Percentiles rank a stretch among this genome's conserved stretches.
Conservation (phyloP, 495 filamentous ascomycete species). For the Trichocladium antarcticum region DNA sequence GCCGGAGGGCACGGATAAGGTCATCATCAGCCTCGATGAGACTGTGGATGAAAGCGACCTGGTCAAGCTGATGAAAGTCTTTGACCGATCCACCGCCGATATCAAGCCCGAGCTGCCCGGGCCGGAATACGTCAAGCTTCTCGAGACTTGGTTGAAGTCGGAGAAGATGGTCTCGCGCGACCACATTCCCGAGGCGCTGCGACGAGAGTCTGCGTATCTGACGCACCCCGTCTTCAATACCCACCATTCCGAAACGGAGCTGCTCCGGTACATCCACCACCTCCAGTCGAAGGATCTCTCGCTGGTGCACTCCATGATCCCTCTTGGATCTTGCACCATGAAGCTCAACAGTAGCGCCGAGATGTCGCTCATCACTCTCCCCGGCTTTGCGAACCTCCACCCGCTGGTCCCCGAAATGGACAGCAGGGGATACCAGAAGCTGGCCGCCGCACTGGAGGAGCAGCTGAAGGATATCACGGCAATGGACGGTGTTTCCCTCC, state of each 20-base stretch:
- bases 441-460: slow-evolving; percentile 61
- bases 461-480: slow-evolving; percentile 83
- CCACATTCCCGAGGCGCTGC: slow-evolving; percentile 49
- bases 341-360: slow-evolving; percentile 95
- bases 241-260: slow-evolving; percentile 92
- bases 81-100: slow-evolving; percentile 7
- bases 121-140: no score
- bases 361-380: slow-evolving; percentile 72
- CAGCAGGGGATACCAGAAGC: slow-evolving; percentile 53
- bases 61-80: slow-evolving; percentile 19
- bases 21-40: slow-evolving; percentile 37
- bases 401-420: slow-evolving; percentile 57
- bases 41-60: slow-evolving; percentile 26
- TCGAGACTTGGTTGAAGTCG: no score
- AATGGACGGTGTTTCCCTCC: slow-evolving; percentile 80
- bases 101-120: slow-evolving; percentile 3
- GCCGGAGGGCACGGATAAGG: slow-evolving; percentile 11
- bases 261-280: slow-evolving; percentile 90
- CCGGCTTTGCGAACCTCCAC: slow-evolving; percentile 77
- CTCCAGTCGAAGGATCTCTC: slow-evolving; percentile 94
- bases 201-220: slow-evolving; percentile 64
- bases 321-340: slow-evolving; percentile 98
- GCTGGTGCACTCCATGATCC: slow-evolving; percentile 95
- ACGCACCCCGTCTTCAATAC: slow-evolving; percentile 95
- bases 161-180: no score